phyloP scores from a whole-genome alignment of 768 basidiomycete species.

The Tulasnella sp. region DNA sequence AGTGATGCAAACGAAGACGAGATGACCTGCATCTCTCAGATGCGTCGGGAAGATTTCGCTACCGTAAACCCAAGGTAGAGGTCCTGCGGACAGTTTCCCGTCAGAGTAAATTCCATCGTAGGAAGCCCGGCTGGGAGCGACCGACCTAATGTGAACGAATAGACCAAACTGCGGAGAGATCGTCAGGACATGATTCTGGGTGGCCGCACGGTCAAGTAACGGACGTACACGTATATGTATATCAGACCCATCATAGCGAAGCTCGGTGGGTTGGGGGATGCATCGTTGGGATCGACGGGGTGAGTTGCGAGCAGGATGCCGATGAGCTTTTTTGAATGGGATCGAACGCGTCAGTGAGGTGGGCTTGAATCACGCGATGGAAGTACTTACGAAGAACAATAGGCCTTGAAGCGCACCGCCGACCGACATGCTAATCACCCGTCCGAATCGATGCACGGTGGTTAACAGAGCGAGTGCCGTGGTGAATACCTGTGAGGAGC shows the following conservation, averaged over 20 bases:
- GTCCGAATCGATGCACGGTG: constrained; percentile 10
- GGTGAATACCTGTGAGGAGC: background rate
- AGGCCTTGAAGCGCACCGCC: constrained; percentile 2
- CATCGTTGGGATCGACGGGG: background rate
- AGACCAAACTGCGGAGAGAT: background rate
- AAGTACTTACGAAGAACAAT: constrained; percentile 6
- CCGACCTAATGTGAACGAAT: constrained; percentile 11
- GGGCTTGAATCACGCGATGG: background rate
- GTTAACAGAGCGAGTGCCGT: background rate
- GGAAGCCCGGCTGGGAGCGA: background rate
- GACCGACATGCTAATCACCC: constrained; percentile 1
- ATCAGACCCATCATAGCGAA: constrained; percentile 9
- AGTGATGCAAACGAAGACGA: constrained; percentile 5
- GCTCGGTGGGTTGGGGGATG: background rate
- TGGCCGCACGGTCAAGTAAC: background rate
- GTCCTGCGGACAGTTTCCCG: background rate
- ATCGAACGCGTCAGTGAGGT: background rate
- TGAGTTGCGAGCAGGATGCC: constrained; percentile 2
- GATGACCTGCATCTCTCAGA: constrained; percentile 6
- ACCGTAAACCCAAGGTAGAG: constrained; percentile 10
- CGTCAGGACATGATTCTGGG: too few relatives aligned
- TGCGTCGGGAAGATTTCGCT: constrained; percentile 9
- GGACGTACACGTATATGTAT: constrained; percentile 6
- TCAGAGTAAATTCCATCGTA: background rate
- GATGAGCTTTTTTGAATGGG: background rate